Evolutionary conservation across 768 basidiomycete genomes (phyloP), one percentile per base, ranked within the genome.

Genomic region (Boletellus emodensis): DNA sequence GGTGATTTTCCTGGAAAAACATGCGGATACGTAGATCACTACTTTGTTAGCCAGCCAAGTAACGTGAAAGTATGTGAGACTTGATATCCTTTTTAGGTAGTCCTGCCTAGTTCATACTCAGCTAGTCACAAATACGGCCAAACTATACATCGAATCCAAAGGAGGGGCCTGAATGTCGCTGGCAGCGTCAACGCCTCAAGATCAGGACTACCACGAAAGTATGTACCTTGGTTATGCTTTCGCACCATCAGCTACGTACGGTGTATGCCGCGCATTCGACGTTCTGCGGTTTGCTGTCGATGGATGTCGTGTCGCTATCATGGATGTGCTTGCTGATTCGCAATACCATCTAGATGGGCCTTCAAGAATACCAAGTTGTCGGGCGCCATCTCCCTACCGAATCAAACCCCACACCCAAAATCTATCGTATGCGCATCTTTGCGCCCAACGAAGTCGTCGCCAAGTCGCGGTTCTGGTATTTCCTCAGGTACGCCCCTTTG

Each of bases 381-480:
- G 96, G 96, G 59, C 92, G 95, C 69, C 94, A 96, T 72, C 77
- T 97, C 63, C 95, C 96, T 66, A 94, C 93, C 48, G 92, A 93
- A 77, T 70, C 80, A 57, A 90, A 96, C 59, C 91, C 92, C 49
- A 90, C 81, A 54, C 96, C 96, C 54, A 97, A 98, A 83, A 94
- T 98, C 73, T 97, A 90, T 81, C 89, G 95, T 64, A 97, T 97
- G 95, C 88, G 95, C 72, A 96, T 98, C 67, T 99, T 98, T 69
- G 94, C 96, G 58, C 92, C 93, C 59, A 97, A 97, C 71, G 92
- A 96, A 56, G 94, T 97, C 59, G 93, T 99, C 65, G 95, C 96
- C 63, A 98, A 99, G 79, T 95, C 92, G 44, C 86, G 95, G 53
- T 99, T 96, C 87, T 98, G 96, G 95, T 97, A 97, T 78, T 99